phyloP scores from a whole-genome alignment of 176 grass and related monocot genomes.

The Tillandsia leiboldiana region DNA sequence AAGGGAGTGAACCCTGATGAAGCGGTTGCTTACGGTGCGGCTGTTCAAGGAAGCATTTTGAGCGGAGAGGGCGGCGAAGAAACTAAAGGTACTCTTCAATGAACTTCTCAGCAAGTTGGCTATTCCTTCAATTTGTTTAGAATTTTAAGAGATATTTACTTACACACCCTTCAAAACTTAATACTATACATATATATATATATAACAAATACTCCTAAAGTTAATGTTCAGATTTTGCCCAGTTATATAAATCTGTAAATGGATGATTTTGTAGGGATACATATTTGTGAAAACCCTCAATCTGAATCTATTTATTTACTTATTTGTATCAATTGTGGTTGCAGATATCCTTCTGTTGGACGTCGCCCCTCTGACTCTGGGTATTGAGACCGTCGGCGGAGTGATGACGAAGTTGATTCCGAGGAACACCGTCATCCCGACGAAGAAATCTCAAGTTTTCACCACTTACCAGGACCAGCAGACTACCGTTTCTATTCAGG shows the following conservation, averaged over 20 bases:
- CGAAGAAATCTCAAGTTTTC: constrained; percentile 69
- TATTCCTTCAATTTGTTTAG: background rate
- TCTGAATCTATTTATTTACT: too few species aligned
- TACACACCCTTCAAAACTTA: too few species aligned
- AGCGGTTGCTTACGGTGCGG: constrained; percentile 64
- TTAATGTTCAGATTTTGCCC: too few species aligned
- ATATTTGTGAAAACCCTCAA: too few species aligned
- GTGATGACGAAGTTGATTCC: constrained; percentile 75
- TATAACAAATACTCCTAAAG: too few species aligned
- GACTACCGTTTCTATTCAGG: constrained; percentile 61
- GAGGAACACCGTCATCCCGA: constrained; percentile 58
- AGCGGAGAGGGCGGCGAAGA: constrained; percentile 55
- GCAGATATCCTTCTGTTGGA: constrained; percentile 73
- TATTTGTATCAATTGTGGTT: background rate
- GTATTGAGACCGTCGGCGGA: constrained; percentile 56
- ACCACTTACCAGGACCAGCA: constrained; percentile 70
- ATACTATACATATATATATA: too few species aligned
- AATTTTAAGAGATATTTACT: too few species aligned
- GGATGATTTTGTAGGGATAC: too few species aligned
- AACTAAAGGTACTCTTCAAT: constrained; percentile 37
- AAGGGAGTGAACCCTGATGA: constrained; percentile 63
- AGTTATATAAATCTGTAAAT: too few species aligned
- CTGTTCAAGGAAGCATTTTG: constrained; percentile 62
- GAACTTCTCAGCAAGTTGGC: background rate
- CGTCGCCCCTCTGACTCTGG: constrained; percentile 51